These are phyloP conservation scores for Pelargonium fulgidum DNA, from an alignment of 441 rosid species.

Conservation along the genomic window DNA sequence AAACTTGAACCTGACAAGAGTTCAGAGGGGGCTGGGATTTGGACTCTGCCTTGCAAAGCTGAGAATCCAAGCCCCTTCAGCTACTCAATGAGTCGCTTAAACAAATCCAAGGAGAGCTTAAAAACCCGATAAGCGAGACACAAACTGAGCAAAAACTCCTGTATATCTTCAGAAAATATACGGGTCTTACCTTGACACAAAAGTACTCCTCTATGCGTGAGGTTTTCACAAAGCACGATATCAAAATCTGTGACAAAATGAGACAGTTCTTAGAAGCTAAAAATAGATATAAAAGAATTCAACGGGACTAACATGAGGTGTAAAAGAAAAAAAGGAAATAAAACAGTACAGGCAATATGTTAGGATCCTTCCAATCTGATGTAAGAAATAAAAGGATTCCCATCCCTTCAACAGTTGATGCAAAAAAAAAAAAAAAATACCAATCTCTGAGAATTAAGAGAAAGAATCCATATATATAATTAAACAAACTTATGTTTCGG, in stretches of 20 bases:
- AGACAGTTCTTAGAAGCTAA: constrained; percentile 16
- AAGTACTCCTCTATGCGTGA: constrained; percentile 67
- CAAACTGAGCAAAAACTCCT: neutral
- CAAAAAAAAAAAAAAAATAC: too few species aligned
- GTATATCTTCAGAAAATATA: neutral
- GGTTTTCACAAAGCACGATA: constrained; percentile 66
- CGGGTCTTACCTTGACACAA: constrained; percentile 51
- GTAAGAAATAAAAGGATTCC: neutral
- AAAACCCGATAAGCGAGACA: neutral
- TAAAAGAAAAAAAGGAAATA: neutral
- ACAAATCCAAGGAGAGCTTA: constrained; percentile 1
- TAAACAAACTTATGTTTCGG: neutral
- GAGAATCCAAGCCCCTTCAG: constrained; percentile 1
- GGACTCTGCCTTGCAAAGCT: neutral
- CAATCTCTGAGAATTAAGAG: neutral
- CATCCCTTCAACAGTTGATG: neutral
- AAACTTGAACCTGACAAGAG: constrained; percentile 6
- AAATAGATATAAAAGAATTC: constrained; percentile 12
- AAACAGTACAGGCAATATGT: neutral
- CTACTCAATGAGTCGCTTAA: neutral
- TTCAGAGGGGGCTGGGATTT: neutral
- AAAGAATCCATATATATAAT: neutral
- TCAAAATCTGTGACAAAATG: constrained; percentile 45
- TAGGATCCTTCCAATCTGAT: neutral
- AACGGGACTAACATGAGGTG: constrained; percentile 4